A percentile compares a stretch with the other conserved stretches of the same genome.
Conservation (phyloP, 108 stramenopile species). For the Nitzschia sp. region DNA sequence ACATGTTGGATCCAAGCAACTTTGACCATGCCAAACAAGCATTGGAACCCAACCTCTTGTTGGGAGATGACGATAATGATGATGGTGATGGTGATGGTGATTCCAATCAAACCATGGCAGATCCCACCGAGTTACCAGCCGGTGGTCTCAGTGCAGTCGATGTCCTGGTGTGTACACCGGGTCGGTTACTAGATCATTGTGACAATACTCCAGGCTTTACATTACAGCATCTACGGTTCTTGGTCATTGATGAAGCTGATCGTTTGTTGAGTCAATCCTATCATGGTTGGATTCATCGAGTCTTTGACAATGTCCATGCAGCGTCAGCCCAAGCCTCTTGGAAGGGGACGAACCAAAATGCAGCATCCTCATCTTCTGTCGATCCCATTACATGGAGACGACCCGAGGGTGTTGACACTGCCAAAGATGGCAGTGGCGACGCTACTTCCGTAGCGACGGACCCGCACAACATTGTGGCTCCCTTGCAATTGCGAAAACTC, state of each 20-base stretch:
- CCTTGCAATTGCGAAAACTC: conserved; percentile 65
- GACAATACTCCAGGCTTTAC: conserved; percentile 92
- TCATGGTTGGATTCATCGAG: conserved; percentile 88
- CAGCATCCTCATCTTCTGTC: background rate
- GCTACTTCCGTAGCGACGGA: background rate
- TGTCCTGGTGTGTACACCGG: conserved; percentile 94
- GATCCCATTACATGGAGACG: conserved; percentile 20
- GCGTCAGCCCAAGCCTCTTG: conserved; percentile 8
- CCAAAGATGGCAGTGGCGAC: background rate
- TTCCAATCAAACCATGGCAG: background rate
- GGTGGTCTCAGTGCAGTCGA: conserved; percentile 68
- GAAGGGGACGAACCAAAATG: background rate
- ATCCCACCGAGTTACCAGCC: conserved; percentile 13
- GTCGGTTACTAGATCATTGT: conserved; percentile 89
- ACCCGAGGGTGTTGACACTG: background rate
- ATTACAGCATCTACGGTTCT: conserved; percentile 84
- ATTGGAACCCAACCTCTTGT: conserved; percentile 4
- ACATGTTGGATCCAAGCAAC: conserved; percentile 43
- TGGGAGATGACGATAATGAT: too few relatives aligned
- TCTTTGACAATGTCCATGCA: conserved; percentile 58
- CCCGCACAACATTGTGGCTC: conserved; percentile 16
- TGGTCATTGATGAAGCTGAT: conserved; percentile 96
- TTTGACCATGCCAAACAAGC: conserved; percentile 33
- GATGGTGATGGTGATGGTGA: too few relatives aligned
- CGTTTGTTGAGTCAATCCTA: conserved; percentile 89